Evolutionary conservation across 2,329 filamentous ascomycete genomes (phyloP), one percentile per base, ranked within the genome.

Genomic region (Podosphaera leucotricha): DNA sequence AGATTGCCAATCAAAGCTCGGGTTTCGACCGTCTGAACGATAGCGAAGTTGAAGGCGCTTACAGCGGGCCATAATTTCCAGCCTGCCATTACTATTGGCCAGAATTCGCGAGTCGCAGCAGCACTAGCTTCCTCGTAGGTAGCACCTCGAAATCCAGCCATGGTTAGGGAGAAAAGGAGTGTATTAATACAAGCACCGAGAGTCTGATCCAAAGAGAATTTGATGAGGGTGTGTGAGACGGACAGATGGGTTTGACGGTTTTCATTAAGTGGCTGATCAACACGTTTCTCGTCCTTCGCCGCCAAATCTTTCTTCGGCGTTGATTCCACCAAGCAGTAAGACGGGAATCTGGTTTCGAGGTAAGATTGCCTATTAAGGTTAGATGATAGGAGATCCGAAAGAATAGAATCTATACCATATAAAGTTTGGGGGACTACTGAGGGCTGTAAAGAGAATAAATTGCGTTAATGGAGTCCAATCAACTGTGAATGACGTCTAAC

Each of bases 401-500:
- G 20, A 15, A n/a, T 13, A 30, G 28, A n/a, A 10, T 20, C 7
- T 38, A 52, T 59, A 75, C 85, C 84, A 93, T 53, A 82, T 57
- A 56, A 84, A 82, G 61, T 94, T 94, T 38, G 80, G 80, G 2
- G 85, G 84, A 36, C 77, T 79, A 59, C 70, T 77, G 47, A 92
- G 57, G 28, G 81, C 56, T 50, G 77, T 72, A 64, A 78, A 92
- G 44, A 83, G 55, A 43, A 81, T 62, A 60, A 92, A 93, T 57
- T 85, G 80, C 52, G 85, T 62, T 38, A 92, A 66, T 3, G 79
- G 73, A 4, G 70, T 61, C 61, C 69, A 68, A 60, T 85, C 72
- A 52, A 92, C 64, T 20, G 64, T 59, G 43, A 81, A 68, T 10
- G 72, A 61, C 43, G 61, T 64, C 76, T 82, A 49, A 3, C 20